Conservation (phyloP, 306 rosid genomes). For the Mimosa pudica region DNA sequence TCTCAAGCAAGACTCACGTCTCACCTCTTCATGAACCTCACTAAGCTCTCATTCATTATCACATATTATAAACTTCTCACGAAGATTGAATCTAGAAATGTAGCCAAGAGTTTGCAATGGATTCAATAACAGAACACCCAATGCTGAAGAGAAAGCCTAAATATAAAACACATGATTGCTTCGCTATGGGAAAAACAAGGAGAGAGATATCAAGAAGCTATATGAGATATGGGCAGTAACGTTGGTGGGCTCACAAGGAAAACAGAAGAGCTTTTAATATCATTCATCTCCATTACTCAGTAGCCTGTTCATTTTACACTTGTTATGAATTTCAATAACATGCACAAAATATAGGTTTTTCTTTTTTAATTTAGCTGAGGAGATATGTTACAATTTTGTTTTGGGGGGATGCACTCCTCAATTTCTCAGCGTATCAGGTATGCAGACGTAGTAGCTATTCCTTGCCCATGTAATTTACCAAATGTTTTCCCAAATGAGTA, state of each 20-base stretch:
- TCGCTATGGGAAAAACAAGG: too few relatives aligned
- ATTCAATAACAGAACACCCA: neutral
- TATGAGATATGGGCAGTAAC: neutral
- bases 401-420: neutral
- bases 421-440: too few relatives aligned
- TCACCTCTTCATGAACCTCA: constrained; percentile 5
- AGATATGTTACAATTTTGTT: neutral
- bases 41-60: neutral
- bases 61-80: neutral
- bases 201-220: neutral
- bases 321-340: neutral
- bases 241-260: neutral
- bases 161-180: neutral
- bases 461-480: too few relatives aligned
- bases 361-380: neutral
- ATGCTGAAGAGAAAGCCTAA: neutral
- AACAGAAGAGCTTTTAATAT: neutral
- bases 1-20: neutral
- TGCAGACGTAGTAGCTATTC: too few relatives aligned
- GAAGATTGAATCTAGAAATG: neutral
- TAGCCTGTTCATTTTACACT: neutral
- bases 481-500: too few relatives aligned
- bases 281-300: neutral
- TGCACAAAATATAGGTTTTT: neutral
- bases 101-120: neutral